phyloP scores from a whole-genome alignment of 2,329 filamentous ascomycete genomes.

The Ceratocystis cacaofunesta region DNA sequence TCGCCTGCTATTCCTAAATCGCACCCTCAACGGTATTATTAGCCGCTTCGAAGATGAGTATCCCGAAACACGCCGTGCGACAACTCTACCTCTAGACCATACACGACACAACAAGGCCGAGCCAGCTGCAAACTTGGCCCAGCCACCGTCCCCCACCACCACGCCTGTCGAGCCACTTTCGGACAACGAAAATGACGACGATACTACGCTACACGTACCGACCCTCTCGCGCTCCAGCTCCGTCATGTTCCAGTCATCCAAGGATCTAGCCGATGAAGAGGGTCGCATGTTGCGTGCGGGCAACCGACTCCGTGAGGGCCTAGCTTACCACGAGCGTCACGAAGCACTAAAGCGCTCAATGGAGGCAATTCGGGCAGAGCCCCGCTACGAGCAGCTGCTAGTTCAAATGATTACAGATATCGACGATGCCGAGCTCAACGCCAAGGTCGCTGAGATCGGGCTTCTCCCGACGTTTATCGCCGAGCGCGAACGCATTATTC shows the following conservation, averaged over 20 bases:
- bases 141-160: conserved; percentile 20
- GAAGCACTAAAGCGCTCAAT: conserved; percentile 33
- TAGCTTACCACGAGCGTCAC: conserved; percentile 38
- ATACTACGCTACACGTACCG: conserved; percentile 30
- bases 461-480: conserved; percentile 47
- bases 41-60: conserved; percentile 93
- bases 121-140: conserved; percentile 16
- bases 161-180: conserved; percentile 25
- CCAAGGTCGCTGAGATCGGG: conserved; percentile 41
- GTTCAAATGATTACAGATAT: conserved; percentile 49
- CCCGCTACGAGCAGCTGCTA: conserved; percentile 38
- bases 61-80: conserved; percentile 51
- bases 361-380: conserved; percentile 36
- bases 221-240: conserved; percentile 38
- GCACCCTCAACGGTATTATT: conserved; percentile 81
- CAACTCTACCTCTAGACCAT: not conserved
- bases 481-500: conserved; percentile 36
- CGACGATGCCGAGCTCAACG: conserved; percentile 41
- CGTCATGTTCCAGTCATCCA: conserved; percentile 34
- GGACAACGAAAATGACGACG: conserved; percentile 33
- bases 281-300: conserved; percentile 40
- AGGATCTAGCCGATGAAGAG: conserved; percentile 41
- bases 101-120: conserved; percentile 12
- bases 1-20: conserved; percentile 73
- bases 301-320: conserved; percentile 40